Conservation (phyloP, 2,329 filamentous ascomycete genomes). For the Pyricularia sp. region DNA sequence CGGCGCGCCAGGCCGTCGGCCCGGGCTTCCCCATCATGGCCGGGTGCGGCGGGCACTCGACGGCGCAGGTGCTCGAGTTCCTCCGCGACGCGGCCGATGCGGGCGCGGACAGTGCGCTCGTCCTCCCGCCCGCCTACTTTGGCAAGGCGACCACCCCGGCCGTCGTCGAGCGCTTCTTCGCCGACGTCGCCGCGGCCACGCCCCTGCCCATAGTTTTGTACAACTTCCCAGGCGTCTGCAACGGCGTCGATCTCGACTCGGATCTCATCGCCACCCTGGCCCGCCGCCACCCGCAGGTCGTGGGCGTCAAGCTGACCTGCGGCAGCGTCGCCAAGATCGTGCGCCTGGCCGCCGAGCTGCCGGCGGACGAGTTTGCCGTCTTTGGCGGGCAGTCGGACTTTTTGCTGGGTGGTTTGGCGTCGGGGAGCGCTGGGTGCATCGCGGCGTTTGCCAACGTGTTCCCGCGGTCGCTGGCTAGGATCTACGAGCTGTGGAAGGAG, state of each 20-base stretch:
- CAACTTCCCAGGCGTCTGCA: conserved; percentile 61
- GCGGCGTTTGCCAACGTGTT: conserved; percentile 55
- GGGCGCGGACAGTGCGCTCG: conserved; percentile 51
- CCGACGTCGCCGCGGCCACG: conserved; percentile 41
- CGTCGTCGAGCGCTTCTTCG: conserved; percentile 51
- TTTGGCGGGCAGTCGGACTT: conserved; percentile 70
- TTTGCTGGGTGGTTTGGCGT: conserved; percentile 49
- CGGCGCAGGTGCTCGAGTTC: conserved; percentile 51
- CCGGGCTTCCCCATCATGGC: conserved; percentile 50
- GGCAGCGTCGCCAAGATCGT: conserved; percentile 66
- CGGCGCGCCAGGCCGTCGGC: conserved; percentile 44
- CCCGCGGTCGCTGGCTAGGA: conserved; percentile 43
- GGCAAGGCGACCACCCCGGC: conserved; percentile 48
- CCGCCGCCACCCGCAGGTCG: conserved; percentile 11
- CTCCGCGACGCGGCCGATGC: conserved; percentile 48
- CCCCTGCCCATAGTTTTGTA: conserved; percentile 53
- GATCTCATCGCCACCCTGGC: conserved; percentile 48
- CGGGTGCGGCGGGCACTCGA: conserved; percentile 55
- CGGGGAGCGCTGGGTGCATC: conserved; percentile 50
- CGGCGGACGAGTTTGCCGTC: conserved; percentile 49
- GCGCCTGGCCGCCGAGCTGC: conserved; percentile 42
- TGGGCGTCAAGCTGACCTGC: conserved; percentile 41
- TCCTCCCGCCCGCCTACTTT: conserved; percentile 57
- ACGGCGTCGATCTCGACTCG: conserved; percentile 59
- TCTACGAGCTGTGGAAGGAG: conserved; percentile 51